A percentile compares a stretch with the other conserved stretches of the same genome.
Conservation (phyloP, 2,329 filamentous ascomycete species). For the Lachnellula willkommii region DNA sequence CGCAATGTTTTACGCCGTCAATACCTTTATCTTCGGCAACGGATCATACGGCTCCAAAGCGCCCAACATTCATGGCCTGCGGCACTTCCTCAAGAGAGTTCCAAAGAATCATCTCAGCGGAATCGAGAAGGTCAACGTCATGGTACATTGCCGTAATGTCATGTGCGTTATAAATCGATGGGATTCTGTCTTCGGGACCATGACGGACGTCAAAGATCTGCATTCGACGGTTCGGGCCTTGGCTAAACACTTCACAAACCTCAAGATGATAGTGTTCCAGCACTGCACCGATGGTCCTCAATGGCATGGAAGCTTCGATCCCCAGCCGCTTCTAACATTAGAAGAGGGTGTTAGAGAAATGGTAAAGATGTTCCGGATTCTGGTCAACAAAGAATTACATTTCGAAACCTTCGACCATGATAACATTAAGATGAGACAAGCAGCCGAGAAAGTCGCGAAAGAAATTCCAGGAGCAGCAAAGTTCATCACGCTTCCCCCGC, state of each 20-base stretch:
- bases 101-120: not conserved
- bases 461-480: not conserved
- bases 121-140: not conserved
- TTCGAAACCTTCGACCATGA: not conserved
- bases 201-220: no score
- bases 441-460: not conserved
- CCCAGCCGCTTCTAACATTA: not conserved
- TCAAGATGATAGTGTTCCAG: not conserved
- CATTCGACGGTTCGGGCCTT: no score
- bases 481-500: not conserved
- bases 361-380: not conserved
- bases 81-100: not conserved
- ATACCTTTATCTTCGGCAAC: not conserved
- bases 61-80: constrained; percentile 3
- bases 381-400: not conserved
- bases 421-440: not conserved
- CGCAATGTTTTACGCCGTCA: not conserved
- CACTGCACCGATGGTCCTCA: not conserved
- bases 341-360: not conserved
- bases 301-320: not conserved
- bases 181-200: no score
- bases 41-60: constrained; percentile 1
- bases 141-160: not conserved
- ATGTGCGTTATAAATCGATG: not conserved
- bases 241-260: not conserved